Base-by-base conservation (phyloP, 2,329 filamentous ascomycete species). In the Apiospora sp. region DNA sequence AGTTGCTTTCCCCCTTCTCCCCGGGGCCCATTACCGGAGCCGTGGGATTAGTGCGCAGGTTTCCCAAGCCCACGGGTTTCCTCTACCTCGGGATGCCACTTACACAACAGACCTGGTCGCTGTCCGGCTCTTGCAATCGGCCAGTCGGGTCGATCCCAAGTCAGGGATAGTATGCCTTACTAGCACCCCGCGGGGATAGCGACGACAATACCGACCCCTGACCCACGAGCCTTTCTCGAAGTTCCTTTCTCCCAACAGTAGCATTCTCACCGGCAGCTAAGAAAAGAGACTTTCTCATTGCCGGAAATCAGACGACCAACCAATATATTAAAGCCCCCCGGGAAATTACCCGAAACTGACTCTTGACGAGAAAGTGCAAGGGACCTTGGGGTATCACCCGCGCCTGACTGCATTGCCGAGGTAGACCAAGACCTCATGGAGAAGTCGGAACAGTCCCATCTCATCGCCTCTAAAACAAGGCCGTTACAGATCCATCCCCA, bases 381-480 rank as follows among this genome's bases (percentile, higher is more conserved):
- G 8, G 5, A 64, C 34, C 54, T 22, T 10, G 2, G 41, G 19
- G 34, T n/a, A 64, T 22, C n/a, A 41, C 12, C 58, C 58, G 19
- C 58, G 19, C 34, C 22, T 64, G 34, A n/a, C 19, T 10, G 2
- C 19, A 22, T 30, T 41, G 58, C 58, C 22, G 58, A 41, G 58
- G 48, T 24, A 51, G 30, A 64, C 19, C 37, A 37, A 14, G 1
- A 41, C 58, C 54, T 34, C 58, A 41, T 64, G 58, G 58, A 64
- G 58, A 64, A 64, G 30, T 64, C n/a, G 54, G 30, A 34, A 61
- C 54, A 61, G 54, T n/a, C 58, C 58, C 58, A 64, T 37, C 34
- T 41, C 19, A 1, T 64, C 34, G 58, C 34, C 58, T 41, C 58
- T 5, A 37, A n/a, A 64, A 24, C 58, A 64, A 64, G 58, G 58